Evolutionary conservation across 352 stramenopile species (phyloP), one percentile per base, ranked within the genome.

Genomic region (Elongisporangium undulatum): DNA sequence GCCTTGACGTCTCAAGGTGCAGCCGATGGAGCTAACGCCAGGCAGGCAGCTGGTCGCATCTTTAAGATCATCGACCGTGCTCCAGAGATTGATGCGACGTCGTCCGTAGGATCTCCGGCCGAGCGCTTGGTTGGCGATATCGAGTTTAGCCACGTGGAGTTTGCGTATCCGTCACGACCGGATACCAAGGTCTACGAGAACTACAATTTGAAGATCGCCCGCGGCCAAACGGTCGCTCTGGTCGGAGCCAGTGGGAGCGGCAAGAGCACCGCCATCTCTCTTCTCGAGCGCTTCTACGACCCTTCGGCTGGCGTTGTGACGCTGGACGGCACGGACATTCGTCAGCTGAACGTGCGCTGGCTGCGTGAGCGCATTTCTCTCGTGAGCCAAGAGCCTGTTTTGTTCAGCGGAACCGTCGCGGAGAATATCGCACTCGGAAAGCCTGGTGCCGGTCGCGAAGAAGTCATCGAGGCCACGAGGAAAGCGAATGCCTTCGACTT

Each of bases 401-500:
- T 97, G n/a, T 79, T 77, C 58, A 49, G 52, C 2, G 71, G 69
- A 3, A 71, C 67, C 0, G 74, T 86, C 29, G 63, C 64, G 17
- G 68, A 84, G 17, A 85, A 86, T 59, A 85, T 86, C 66, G 56
- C 62, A 7, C 77, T 90, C 49, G 87, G 84, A 10, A 75, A 75
- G 17, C 67, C 61, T 7, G 51, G 63, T 45, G 80, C 75, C 4
- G 87, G 67, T 2, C 59, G 72, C 21, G 71, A 87, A 15, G 60
- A 96, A 58, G 72, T 97, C 45, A 67, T 82, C n/a, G 29, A 89
- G 19, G 91, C 89, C 16, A 87, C 89, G 3, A 79, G 77, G 58
- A 63, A 90, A 34, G 89, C 93, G 21, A 97, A 95, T 68, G 89
- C 89, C 0, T 69, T 93, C 67, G 69, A 84, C 56, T 98, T 98